Evolutionary conservation across 164 flowering plant genomes (phyloP), one percentile per base, ranked within the genome.

Genomic region (Tinospora cordifolia): DNA sequence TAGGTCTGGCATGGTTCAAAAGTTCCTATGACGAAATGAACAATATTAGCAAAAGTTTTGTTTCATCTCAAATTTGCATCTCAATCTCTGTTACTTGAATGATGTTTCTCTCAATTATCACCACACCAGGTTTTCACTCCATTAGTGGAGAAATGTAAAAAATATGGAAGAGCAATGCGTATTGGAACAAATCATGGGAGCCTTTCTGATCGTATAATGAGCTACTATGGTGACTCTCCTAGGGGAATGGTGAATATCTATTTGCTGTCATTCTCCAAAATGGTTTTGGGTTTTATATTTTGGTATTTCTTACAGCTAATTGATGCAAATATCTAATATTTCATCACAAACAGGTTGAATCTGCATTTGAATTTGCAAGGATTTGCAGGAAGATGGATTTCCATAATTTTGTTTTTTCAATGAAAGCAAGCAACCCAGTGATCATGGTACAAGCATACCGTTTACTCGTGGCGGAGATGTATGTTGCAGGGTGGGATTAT

Each of bases 381-480:
- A 91, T 93, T 70, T 93, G 97, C 79, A 81, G 89, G 79, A 91
- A 93, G 80, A 78, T 90, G 82, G 97, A 93, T 75, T 93, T 46
- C 81, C 98, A 91, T 71, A 93, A 91, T 74, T 93, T 93, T 79
- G 91, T 93, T 34, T 93, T 93, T 73, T 93, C 98, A 62, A 93
- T 93, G 98, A 93, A 93, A 84, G 98, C 98, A 77, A 93, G 98
- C 86, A 93, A 93, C 71, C 97, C 98, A 69, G 96, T 93, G 30
- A 68, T 93, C 78, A 93, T 93, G 98, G 98, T 93, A 73, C 88
- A 91, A 79, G 98, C 98, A 76, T 93, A 93, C 71, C 91, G 98
- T 47, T 79, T 93, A 64, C 90, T 93, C 66, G 89, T 89, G 24
- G 94, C 98, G 71, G 98, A 93, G 85, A 93, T 93, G 98, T 87